phyloP scores from a whole-genome alignment of 768 basidiomycete genomes.

The Tricholoma matsutake region DNA sequence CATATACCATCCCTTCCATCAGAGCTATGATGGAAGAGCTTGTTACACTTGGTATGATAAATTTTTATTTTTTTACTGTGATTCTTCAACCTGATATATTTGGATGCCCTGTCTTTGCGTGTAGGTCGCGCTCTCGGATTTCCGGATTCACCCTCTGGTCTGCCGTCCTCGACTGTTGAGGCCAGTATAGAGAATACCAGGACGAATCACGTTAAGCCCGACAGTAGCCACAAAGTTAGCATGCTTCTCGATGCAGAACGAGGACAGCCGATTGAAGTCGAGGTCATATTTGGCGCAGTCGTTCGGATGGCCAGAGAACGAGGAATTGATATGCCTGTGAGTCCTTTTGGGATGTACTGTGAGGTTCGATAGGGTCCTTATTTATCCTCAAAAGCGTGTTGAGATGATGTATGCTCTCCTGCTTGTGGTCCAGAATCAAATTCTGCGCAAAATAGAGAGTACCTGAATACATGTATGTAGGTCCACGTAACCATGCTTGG shows the following conservation, averaged over 20 bases:
- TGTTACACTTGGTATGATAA: slow-evolving; percentile 33
- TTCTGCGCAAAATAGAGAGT: slow-evolving; percentile 35
- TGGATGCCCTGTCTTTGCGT: background rate
- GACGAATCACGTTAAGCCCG: slow-evolving; percentile 36
- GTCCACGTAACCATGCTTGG: background rate
- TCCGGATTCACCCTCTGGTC: slow-evolving; percentile 32
- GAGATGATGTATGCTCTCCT: slow-evolving; percentile 59
- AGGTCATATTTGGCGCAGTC: slow-evolving; percentile 62
- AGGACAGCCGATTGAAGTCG: slow-evolving; percentile 61
- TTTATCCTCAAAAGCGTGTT: slow-evolving; percentile 40
- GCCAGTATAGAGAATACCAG: slow-evolving; percentile 37
- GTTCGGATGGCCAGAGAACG: slow-evolving; percentile 47
- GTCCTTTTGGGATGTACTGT: slow-evolving; percentile 15
- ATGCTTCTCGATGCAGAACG: slow-evolving; percentile 60
- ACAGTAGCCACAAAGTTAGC: slow-evolving; percentile 50
- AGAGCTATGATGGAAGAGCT: slow-evolving; percentile 45
- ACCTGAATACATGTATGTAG: background rate
- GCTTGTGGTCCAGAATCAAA: slow-evolving; percentile 61
- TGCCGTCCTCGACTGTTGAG: slow-evolving; percentile 43
- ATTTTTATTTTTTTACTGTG: background rate
- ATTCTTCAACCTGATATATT: no score
- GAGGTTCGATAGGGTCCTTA: background rate
- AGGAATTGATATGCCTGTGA: slow-evolving; percentile 48
- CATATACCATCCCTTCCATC: slow-evolving; percentile 46
- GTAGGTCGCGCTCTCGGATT: slow-evolving; percentile 20